Percentiles rank a stretch among this genome's conserved stretches.
phyloP scores from a whole-genome alignment of 2,329 filamentous ascomycete genomes.

The Westerdykella ornata region DNA sequence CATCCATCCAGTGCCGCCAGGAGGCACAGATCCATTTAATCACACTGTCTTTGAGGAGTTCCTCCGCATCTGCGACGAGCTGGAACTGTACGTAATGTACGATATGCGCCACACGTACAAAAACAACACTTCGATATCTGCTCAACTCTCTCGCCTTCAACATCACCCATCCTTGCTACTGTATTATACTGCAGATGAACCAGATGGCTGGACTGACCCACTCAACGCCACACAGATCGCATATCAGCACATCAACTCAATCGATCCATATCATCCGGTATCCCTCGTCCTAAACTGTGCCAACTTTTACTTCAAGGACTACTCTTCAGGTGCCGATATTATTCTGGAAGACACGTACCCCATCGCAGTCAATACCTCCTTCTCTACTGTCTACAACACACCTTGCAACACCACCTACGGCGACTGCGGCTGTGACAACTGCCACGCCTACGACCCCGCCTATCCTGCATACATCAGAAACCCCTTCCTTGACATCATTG shows the following conservation, averaged over 20 bases:
- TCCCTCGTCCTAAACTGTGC: constrained; percentile 56
- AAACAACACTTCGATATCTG: constrained; percentile 34
- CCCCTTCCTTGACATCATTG: constrained; percentile 47
- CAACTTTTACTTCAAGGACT: constrained; percentile 54
- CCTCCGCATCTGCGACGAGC: constrained; percentile 40
- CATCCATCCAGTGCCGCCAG: constrained; percentile 42
- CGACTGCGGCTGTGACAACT: constrained; percentile 59
- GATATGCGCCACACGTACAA: constrained; percentile 41
- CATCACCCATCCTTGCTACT: constrained; percentile 36
- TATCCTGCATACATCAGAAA: constrained; percentile 9
- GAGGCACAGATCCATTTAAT: constrained; percentile 37
- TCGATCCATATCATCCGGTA: constrained; percentile 58
- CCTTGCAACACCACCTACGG: constrained; percentile 54
- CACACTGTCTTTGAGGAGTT: constrained; percentile 36
- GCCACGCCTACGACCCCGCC: constrained; percentile 36
- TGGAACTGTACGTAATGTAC: constrained; percentile 45
- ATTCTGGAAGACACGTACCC: constrained; percentile 57
- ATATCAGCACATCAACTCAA: constrained; percentile 41
- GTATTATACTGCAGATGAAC: constrained; percentile 49
- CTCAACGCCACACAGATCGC: constrained; percentile 43
- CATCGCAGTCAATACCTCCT: constrained; percentile 51
- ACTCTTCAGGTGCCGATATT: constrained; percentile 52
- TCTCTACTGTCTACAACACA: constrained; percentile 50
- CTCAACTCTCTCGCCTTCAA: constrained; percentile 35
- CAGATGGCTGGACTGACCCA: constrained; percentile 52